Evolutionary conservation across 352 stramenopile species (phyloP).

Genomic region (Pythium plurisporium): DNA sequence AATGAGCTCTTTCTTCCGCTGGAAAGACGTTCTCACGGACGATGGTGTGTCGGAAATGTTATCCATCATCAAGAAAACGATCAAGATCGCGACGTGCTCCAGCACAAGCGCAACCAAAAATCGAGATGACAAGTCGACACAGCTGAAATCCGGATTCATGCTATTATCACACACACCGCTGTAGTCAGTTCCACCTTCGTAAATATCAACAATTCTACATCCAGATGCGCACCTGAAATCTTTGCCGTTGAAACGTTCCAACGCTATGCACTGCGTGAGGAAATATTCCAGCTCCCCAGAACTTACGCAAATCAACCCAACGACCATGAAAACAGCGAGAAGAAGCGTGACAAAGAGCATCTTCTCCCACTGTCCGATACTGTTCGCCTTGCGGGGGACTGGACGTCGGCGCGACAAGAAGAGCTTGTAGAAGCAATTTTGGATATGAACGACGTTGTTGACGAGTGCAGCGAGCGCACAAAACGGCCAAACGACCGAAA

Average conservation of each 20-base stretch:
- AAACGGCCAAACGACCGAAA: constrained; percentile 85
- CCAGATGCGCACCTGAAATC: constrained; percentile 64
- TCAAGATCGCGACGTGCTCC: constrained; percentile 64
- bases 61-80: constrained; percentile 77
- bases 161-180: constrained; percentile 21
- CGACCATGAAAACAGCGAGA: constrained; percentile 77
- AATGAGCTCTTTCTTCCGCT: constrained; percentile 84
- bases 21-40: constrained; percentile 72
- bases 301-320: constrained; percentile 80
- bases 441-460: constrained; percentile 83
- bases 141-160: constrained; percentile 82
- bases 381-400: constrained; percentile 79
- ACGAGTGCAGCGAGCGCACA: constrained; percentile 68
- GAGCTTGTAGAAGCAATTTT: constrained; percentile 82
- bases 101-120: constrained; percentile 77
- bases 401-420: constrained; percentile 62
- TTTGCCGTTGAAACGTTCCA: constrained; percentile 73
- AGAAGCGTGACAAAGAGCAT: constrained; percentile 83
- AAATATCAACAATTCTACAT: neutral
- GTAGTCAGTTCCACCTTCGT: neutral
- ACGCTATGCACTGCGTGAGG: constrained; percentile 57
- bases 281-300: constrained; percentile 84
- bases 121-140: constrained; percentile 65
- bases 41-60: constrained; percentile 77
- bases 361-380: constrained; percentile 85